phyloP scores from a whole-genome alignment of 2,329 filamentous ascomycete species.

The Beauveria caledonica region DNA sequence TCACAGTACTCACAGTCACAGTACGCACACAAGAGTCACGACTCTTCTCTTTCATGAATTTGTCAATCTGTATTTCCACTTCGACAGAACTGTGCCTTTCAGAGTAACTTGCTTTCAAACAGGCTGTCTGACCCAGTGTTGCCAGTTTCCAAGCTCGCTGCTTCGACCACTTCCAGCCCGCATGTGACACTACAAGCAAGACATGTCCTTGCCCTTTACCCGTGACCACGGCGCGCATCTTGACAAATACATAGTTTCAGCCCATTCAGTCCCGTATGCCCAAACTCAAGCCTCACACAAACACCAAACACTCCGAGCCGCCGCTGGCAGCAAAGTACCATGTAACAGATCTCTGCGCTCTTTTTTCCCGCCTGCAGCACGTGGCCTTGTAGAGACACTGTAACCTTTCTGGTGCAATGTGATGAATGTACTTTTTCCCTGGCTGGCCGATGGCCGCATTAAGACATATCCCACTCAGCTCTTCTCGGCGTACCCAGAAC shows the following conservation, averaged over 20 bases:
- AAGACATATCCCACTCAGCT: no score
- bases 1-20: no score
- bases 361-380: background rate
- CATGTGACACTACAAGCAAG: conserved; percentile 1
- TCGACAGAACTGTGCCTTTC: background rate
- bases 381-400: no score
- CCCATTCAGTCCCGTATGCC: background rate
- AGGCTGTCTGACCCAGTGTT: background rate
- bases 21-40: no score
- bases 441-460: no score
- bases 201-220: background rate
- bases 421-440: background rate
- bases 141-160: background rate
- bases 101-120: background rate
- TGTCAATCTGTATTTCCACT: background rate
- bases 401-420: background rate
- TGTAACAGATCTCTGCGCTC: background rate
- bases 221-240: background rate
- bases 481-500: background rate
- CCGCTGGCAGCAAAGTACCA: background rate
- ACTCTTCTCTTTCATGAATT: no score
- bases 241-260: background rate
- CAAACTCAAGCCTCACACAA: background rate
- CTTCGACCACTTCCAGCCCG: background rate
- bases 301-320: background rate